A percentile compares a stretch with the other conserved stretches of the same genome.
These are phyloP conservation scores for Circinella umbellata DNA, from an alignment of 371 early-diverging fungal species.

Conservation along the genomic window DNA sequence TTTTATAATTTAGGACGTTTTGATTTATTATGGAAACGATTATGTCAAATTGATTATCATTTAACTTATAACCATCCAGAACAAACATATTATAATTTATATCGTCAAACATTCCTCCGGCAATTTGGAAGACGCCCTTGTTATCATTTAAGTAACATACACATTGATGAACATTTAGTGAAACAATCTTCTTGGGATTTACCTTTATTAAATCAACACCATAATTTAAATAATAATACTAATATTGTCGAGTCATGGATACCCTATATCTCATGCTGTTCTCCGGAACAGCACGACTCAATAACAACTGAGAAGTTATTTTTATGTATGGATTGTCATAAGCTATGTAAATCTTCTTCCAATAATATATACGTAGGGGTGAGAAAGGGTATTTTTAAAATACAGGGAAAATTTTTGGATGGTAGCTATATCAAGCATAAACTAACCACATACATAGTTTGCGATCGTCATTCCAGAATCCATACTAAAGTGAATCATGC, in stretches of 20 bases:
- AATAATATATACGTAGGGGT: background rate
- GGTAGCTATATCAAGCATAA: too few relatives aligned
- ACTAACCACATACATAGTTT: slow-evolving; percentile 22
- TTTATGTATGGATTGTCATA: slow-evolving; percentile 24
- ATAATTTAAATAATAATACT: background rate
- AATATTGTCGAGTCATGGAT: slow-evolving; percentile 4
- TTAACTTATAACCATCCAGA: slow-evolving; percentile 34
- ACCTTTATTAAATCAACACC: background rate
- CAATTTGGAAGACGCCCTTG: slow-evolving; percentile 27
- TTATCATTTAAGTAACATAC: slow-evolving; percentile 18
- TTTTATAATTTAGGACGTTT: slow-evolving; percentile 10
- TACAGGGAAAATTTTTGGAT: too few relatives aligned
- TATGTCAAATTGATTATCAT: slow-evolving; percentile 25
- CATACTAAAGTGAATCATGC: slow-evolving; percentile 23
- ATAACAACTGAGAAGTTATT: slow-evolving; percentile 23
- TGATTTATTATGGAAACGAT: slow-evolving; percentile 30
- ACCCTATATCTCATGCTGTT: slow-evolving; percentile 1
- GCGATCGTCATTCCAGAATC: slow-evolving; percentile 38
- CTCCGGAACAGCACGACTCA: background rate
- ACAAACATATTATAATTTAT: slow-evolving; percentile 28
- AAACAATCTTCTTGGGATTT: background rate
- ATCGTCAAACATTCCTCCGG: slow-evolving; percentile 12
- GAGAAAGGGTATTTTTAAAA: too few relatives aligned
- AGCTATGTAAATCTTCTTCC: slow-evolving; percentile 2
- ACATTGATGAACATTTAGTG: background rate